Conservation (phyloP, 2,329 filamentous ascomycete species). For the Microsporum ferrugineum region DNA sequence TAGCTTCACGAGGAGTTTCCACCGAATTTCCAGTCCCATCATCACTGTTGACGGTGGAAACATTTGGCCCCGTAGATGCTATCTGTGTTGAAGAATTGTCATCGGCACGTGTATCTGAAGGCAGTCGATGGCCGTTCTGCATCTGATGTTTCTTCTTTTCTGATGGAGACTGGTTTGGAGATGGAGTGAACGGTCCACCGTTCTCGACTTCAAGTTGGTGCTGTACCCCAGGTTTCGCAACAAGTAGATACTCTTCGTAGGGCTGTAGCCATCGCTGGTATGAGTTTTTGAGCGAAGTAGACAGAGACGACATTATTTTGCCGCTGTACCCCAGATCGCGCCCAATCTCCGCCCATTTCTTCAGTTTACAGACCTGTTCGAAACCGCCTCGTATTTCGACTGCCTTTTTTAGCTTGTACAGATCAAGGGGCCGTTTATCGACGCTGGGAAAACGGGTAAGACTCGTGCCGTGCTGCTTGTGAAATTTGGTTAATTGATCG, state of each 20-base stretch:
- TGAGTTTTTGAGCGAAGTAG: conserved; percentile 94
- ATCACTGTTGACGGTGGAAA: conserved; percentile 38
- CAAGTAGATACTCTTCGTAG: conserved; percentile 84
- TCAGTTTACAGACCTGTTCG: conserved; percentile 89
- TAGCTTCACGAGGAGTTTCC: conserved; percentile 27
- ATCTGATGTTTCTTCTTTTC: conserved; percentile 39
- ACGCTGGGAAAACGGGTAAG: conserved; percentile 91
- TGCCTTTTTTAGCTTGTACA: conserved; percentile 93
- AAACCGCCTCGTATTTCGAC: conserved; percentile 92
- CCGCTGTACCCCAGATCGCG: conserved; percentile 94
- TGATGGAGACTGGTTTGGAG: conserved; percentile 62
- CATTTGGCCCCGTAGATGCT: conserved; percentile 45
- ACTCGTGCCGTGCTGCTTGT: conserved; percentile 91
- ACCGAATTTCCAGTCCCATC: conserved; percentile 23
- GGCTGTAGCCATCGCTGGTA: conserved; percentile 95
- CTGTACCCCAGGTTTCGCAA: conserved; percentile 91
- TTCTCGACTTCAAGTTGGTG: conserved; percentile 90
- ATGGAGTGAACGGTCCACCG: conserved; percentile 75
- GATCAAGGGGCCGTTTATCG: conserved; percentile 89
- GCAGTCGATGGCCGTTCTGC: conserved; percentile 32
- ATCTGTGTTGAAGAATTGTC: conserved; percentile 56
- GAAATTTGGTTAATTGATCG: conserved; percentile 88
- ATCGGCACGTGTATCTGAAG: conserved; percentile 44
- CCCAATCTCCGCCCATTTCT: conserved; percentile 98
- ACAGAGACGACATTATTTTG: conserved; percentile 98